These are phyloP conservation scores for Raffaelea deltoideospora DNA, from an alignment of 2,329 filamentous ascomycete species.

Conservation along the genomic window DNA sequence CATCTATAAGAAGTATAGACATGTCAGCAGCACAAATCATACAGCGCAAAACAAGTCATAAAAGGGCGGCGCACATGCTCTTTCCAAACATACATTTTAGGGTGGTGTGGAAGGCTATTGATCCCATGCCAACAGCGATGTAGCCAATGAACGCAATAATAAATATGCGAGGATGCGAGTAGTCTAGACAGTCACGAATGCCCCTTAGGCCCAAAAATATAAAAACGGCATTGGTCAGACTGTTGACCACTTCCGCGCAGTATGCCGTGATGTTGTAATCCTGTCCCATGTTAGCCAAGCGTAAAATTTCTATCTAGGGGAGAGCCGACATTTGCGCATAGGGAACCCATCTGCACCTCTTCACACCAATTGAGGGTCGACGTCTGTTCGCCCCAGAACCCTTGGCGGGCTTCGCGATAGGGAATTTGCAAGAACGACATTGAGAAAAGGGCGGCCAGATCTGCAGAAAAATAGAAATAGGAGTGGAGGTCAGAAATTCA, in stretches of 20 bases:
- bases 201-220: constrained; percentile 64
- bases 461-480: too few species aligned
- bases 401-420: constrained; percentile 20
- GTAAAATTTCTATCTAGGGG: neutral
- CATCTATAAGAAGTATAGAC: constrained; percentile 21
- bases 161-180: constrained; percentile 66
- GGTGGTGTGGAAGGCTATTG: constrained; percentile 40
- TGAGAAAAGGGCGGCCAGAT: too few species aligned
- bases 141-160: constrained; percentile 44
- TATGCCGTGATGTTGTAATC: constrained; percentile 22
- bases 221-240: constrained; percentile 70
- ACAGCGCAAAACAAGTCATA: neutral
- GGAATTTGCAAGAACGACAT: constrained; percentile 14
- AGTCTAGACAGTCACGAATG: constrained; percentile 53
- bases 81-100: constrained; percentile 39
- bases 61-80: too few species aligned
- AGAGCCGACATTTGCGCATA: neutral
- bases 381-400: constrained; percentile 21
- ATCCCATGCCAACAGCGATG: constrained; percentile 37
- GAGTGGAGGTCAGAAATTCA: too few species aligned
- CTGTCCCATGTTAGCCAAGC: constrained; percentile 7
- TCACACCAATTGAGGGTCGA: constrained; percentile 25
- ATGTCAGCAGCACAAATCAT: neutral
- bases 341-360: constrained; percentile 19
- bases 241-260: constrained; percentile 31